These are phyloP conservation scores for Chenopodium berlandieri DNA, from an alignment of 148 eudicot genomes.

Conservation along the genomic window DNA sequence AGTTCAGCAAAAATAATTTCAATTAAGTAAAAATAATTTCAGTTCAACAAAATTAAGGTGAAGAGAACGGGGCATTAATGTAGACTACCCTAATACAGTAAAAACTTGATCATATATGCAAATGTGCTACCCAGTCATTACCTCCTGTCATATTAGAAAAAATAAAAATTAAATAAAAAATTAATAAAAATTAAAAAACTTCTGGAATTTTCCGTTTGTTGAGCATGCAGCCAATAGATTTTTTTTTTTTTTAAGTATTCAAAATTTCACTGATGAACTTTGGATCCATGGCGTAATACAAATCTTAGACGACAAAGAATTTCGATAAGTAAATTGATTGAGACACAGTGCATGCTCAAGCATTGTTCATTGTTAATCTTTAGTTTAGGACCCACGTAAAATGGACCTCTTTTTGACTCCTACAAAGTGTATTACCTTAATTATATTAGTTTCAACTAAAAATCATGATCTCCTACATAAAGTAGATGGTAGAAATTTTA, in stretches of 20 bases:
- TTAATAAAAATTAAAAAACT: too few species aligned
- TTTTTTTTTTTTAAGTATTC: neutral
- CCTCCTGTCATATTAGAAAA: too few species aligned
- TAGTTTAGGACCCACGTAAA: conserved; percentile 21
- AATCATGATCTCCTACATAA: conserved; percentile 13
- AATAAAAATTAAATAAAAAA: too few species aligned
- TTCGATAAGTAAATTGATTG: neutral
- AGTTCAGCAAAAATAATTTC: too few species aligned
- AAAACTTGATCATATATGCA: too few species aligned
- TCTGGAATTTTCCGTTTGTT: too few species aligned
- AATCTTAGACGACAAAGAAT: neutral
- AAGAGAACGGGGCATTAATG: too few species aligned
- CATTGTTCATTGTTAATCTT: conserved; percentile 6
- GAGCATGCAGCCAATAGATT: neutral
- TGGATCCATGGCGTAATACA: neutral
- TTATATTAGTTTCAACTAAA: conserved; percentile 15
- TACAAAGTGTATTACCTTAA: neutral
- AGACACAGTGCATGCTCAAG: conserved; percentile 7
- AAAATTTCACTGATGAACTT: neutral
- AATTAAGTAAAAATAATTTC: too few species aligned
- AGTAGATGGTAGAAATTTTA: conserved; percentile 8
- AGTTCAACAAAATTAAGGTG: too few species aligned
- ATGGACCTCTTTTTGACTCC: conserved; percentile 12
- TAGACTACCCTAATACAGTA: too few species aligned
- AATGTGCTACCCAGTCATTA: too few species aligned